Conservation (phyloP, 768 basidiomycete genomes). For the Cubamyces lactineus region DNA sequence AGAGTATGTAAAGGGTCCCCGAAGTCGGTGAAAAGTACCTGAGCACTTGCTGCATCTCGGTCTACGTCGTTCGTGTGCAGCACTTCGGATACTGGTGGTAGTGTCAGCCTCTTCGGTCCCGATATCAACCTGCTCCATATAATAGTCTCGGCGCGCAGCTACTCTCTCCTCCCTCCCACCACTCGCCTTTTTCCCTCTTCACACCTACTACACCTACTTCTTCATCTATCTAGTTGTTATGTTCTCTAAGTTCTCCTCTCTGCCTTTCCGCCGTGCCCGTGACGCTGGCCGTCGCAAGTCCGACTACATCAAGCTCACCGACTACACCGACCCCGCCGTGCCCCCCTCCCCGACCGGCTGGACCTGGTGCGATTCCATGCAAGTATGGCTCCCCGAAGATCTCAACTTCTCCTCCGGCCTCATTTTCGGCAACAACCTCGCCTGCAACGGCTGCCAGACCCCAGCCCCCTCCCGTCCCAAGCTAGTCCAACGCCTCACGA, state of each 20-base stretch:
- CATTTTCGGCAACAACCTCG: conserved; percentile 5
- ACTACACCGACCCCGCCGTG: conserved; percentile 4
- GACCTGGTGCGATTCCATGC: conserved; percentile 19
- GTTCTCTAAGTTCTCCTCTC: not conserved
- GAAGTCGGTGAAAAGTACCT: too few species aligned
- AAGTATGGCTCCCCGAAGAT: conserved; percentile 17
- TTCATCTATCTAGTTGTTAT: not conserved
- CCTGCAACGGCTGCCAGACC: conserved; percentile 6
- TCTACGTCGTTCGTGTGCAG: too few species aligned
- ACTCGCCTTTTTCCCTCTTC: not conserved
- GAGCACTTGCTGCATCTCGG: too few species aligned
- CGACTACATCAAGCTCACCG: conserved; percentile 5
- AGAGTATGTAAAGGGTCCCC: not conserved
- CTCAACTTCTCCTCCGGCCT: conserved; percentile 7
- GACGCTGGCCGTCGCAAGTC: conserved; percentile 13
- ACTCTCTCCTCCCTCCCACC: not conserved
- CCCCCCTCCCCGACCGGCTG: conserved; percentile 11
- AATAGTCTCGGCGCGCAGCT: not conserved
- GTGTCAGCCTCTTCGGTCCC: conserved; percentile 5
- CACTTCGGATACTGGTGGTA: not conserved
- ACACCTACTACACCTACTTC: not conserved
- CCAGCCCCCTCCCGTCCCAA: not conserved
- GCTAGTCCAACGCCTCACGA: not conserved
- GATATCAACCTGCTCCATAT: not conserved
- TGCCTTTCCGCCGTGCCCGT: not conserved